Conservation (phyloP, 768 basidiomycete species). For the Chiua virens region DNA sequence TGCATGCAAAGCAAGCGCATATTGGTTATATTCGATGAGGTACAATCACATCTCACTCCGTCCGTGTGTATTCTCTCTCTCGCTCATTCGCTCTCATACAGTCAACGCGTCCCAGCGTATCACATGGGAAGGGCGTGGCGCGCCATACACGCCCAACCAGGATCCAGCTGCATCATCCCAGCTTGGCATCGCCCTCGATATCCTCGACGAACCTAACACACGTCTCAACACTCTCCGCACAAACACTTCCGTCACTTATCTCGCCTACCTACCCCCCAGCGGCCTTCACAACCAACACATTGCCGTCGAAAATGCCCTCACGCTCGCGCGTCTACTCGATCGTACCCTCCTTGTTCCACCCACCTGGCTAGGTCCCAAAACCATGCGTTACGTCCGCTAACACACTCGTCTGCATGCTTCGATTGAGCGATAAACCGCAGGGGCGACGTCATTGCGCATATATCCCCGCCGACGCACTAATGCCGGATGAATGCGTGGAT, state of each 20-base stretch:
- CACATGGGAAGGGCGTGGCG: slow-evolving; percentile 1
- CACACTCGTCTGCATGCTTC: slow-evolving; percentile 46
- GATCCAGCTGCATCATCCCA: too few species aligned
- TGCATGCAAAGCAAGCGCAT: slow-evolving; percentile 54
- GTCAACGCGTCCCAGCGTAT: slow-evolving; percentile 20
- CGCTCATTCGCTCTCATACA: slow-evolving; percentile 11
- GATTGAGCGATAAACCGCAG: slow-evolving; percentile 46
- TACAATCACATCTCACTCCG: slow-evolving; percentile 38
- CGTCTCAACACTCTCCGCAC: slow-evolving; percentile 7
- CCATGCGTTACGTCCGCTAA: slow-evolving; percentile 60
- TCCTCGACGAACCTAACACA: too few species aligned
- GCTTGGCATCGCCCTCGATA: too few species aligned
- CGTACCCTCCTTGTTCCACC: slow-evolving; percentile 80
- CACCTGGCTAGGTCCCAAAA: slow-evolving; percentile 59
- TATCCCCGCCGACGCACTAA: slow-evolving; percentile 32
- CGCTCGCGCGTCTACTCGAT: slow-evolving; percentile 67
- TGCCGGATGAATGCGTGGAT: slow-evolving; percentile 57
- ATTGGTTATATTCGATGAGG: slow-evolving; percentile 66
- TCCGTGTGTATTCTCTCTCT: slow-evolving; percentile 13
- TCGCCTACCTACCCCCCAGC: slow-evolving; percentile 81
- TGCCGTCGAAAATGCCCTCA: slow-evolving; percentile 79
- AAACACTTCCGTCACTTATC: slow-evolving; percentile 42
- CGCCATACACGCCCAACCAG: too few species aligned
- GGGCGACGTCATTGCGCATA: slow-evolving; percentile 52
- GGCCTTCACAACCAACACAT: slow-evolving; percentile 88